Percentiles rank a stretch among this genome's conserved stretches.
phyloP scores from a whole-genome alignment of 768 basidiomycete genomes.

The Leucosporidium yakuticum region DNA sequence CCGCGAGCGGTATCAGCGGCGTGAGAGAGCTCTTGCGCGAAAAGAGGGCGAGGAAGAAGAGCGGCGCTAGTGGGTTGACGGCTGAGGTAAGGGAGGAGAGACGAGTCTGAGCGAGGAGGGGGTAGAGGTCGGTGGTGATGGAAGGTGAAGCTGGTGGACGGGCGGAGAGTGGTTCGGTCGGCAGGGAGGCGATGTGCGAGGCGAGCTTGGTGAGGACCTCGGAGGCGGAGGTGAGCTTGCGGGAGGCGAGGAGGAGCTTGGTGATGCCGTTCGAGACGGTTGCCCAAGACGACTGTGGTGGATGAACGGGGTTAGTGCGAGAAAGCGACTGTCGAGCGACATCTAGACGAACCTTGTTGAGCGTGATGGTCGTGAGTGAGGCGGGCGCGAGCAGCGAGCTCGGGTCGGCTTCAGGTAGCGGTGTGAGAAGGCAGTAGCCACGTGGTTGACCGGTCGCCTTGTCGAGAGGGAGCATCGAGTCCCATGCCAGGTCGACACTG shows the following conservation, averaged over 20 bases:
- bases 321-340: neutral
- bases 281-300: constrained; percentile 24
- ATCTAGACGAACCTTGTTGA: constrained; percentile 27
- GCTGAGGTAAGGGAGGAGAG: neutral
- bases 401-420: constrained; percentile 1
- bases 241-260: constrained; percentile 15
- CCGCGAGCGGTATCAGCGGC: constrained; percentile 10
- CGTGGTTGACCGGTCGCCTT: constrained; percentile 34
- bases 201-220: constrained; percentile 6
- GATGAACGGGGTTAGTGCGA: neutral
- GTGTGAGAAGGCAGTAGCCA: constrained; percentile 27
- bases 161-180: neutral
- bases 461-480: constrained; percentile 33
- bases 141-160: neutral
- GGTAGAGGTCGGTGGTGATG: neutral
- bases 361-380: constrained; percentile 16
- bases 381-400: constrained; percentile 17
- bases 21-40: constrained; percentile 5
- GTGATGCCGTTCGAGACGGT: constrained; percentile 14
- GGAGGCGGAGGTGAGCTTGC: neutral
- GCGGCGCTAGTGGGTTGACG: constrained; percentile 6
- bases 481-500: constrained; percentile 15
- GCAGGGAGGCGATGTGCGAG: constrained; percentile 8
- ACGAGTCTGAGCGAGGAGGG: neutral
- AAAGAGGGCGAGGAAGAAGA: constrained; percentile 26